Percentiles rank a stretch among this genome's conserved stretches.
These are phyloP conservation scores for Teratosphaeria pseudoeucalypti DNA, from an alignment of 2,329 filamentous ascomycete species.

Conservation along the genomic window DNA sequence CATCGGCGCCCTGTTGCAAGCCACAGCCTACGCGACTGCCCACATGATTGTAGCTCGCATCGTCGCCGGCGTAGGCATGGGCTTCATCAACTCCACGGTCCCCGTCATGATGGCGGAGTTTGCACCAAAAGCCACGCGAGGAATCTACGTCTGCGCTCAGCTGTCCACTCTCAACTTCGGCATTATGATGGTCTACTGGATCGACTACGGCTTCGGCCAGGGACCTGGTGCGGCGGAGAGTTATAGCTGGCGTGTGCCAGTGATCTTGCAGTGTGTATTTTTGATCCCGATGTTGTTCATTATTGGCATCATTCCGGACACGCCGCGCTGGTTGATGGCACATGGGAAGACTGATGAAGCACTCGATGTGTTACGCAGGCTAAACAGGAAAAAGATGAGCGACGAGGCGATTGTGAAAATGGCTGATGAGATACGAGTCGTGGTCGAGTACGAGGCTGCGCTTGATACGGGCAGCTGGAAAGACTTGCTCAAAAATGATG, in stretches of 20 bases:
- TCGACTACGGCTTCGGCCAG: constrained; percentile 28
- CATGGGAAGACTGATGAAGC: constrained; percentile 43
- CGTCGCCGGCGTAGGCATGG: constrained; percentile 40
- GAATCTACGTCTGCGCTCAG: constrained; percentile 37
- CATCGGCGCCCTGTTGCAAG: neutral
- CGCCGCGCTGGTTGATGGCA: constrained; percentile 44
- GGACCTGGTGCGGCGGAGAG: neutral
- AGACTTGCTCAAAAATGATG: constrained; percentile 11
- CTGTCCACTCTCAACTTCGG: constrained; percentile 35
- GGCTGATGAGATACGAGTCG: neutral
- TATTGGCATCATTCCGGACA: constrained; percentile 42
- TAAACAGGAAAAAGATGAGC: neutral
- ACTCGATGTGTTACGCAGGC: neutral
- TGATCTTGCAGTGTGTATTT: constrained; percentile 28
- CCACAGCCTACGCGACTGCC: neutral
- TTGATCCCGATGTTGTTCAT: constrained; percentile 38
- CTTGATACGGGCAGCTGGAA: constrained; percentile 27
- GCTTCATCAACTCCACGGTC: constrained; percentile 37
- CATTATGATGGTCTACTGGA: constrained; percentile 28
- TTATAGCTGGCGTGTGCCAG: constrained; percentile 33
- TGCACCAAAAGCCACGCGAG: constrained; percentile 21
- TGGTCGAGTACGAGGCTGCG: constrained; percentile 22
- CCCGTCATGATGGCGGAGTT: constrained; percentile 38
- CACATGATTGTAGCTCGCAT: constrained; percentile 42
- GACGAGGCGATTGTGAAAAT: neutral